Evolutionary conservation across 352 stramenopile genomes (phyloP), one percentile per base, ranked within the genome.

Genomic region (Phytopythium vexans): DNA sequence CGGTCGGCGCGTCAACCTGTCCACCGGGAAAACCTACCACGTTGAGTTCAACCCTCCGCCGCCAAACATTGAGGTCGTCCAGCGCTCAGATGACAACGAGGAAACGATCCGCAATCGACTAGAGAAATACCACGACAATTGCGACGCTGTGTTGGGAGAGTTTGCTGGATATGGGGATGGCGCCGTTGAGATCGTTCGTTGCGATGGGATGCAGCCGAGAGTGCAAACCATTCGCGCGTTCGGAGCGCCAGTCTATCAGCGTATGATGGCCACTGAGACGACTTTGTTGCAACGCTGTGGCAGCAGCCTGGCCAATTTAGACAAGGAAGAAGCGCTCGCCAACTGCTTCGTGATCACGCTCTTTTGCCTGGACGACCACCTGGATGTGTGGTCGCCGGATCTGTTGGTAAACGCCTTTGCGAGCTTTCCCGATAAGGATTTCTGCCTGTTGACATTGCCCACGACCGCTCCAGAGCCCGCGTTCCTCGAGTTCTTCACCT

Each of bases 21-120:
- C 70, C 5, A 97, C 78, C 5, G 93, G 94, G 49, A 92, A 93
- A 56, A 98, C 88, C 3, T 99, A 99, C 74, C 96, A 99, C 65
- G 70, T 98, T 10, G 94, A 96, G 58, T 98, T 97, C 70, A 97
- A 97, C 54, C 93, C 94, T 15, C 96, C 96, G 7, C 72, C 77
- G 1, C 41, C 42, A 6, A 82, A 82, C n/a, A 69, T 80, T 34
- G 88, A 55, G 34, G 74, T 92, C 1, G 54, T 92, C 34, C 92
- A 98, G 67, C 71, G 92, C 35, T 89, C 74, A 6, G 93, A 98
- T 64, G 93, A 98, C 72, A 98, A 88, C 0, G 89, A 97, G 49
- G 85, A 92, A n/a, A 98, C 95, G 56, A 85, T 97, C 16, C 81
- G 74, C 52, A 88, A 86, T 10, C 77, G 93, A 12, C 62, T 98